Evolutionary conservation across 2,329 filamentous ascomycete species (phyloP).

Genomic region (Nemania sp.): DNA sequence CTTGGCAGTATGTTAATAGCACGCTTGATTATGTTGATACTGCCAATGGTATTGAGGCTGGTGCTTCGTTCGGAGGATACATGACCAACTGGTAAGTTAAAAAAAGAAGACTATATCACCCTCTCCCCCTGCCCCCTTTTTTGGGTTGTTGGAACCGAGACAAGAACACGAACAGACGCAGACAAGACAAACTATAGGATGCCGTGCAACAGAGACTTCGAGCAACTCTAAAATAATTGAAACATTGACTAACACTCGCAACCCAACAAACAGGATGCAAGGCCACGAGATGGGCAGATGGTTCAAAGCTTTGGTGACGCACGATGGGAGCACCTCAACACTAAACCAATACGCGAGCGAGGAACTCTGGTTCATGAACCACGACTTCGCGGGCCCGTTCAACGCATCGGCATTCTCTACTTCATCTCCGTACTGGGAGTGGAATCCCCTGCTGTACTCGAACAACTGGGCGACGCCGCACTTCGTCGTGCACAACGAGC

Average conservation of each 20-base stretch:
- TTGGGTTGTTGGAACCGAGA: neutral
- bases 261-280: constrained; percentile 51
- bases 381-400: constrained; percentile 54
- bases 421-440: constrained; percentile 49
- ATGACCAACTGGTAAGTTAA: constrained; percentile 54
- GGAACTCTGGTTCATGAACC: constrained; percentile 44
- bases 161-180: constrained; percentile 3
- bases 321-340: constrained; percentile 50
- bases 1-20: constrained; percentile 55
- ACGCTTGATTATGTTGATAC: constrained; percentile 56
- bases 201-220: too few relatives aligned
- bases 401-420: constrained; percentile 44
- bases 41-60: constrained; percentile 52
- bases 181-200: too few relatives aligned
- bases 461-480: constrained; percentile 69
- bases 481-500: constrained; percentile 69
- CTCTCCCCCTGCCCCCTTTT: too few relatives aligned
- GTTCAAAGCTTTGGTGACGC: constrained; percentile 60
- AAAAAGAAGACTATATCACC: too few relatives aligned
- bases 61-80: constrained; percentile 58
- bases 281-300: constrained; percentile 56
- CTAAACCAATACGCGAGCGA: constrained; percentile 42
- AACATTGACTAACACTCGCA: too few relatives aligned
- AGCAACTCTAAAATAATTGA: too few relatives aligned
- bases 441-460: constrained; percentile 51